Evolutionary conservation across 192 early-diverging fungal species (phyloP), one percentile per base, ranked within the genome.

Genomic region (Rhizophagus clarus): DNA sequence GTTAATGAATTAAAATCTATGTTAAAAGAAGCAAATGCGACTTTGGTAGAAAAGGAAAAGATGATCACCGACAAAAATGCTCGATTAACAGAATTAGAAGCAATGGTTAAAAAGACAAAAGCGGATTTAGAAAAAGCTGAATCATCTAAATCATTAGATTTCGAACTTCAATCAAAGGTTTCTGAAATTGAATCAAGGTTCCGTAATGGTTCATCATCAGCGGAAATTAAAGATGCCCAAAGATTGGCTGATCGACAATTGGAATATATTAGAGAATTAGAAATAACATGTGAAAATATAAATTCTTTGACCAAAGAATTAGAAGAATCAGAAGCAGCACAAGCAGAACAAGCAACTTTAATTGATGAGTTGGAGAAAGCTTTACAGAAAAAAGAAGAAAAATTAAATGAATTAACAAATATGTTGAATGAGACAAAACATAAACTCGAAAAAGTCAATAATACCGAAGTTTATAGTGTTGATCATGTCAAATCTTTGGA

Each of bases 1-100:
- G 42, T 76, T 5, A 24, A 17, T 32, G 74, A 76, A 76, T 29
- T 76, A 7, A 60, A 76, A 62, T 15, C 28, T 24, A 47, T 26
- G 37, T 47, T 72, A 47, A n/a, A 47, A 49, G 70, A 49, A 56
- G 20, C 51, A 22, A 56, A 56, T 56, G 6, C 17, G 51, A 7
- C 51, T 22, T 56, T 56, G 4, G 15, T 56, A 56, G 51, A 56
- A 7, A 56, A 56, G 20, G 51, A 56, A 22, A 56, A 56, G 20
- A 56, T 20, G 51, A 22, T 56, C 20, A 56, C 15, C 51, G 51
- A 56, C 3, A 56, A 56, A 6, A 56, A 56, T 56, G 3, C 51
- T 6, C 20, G 51, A 20, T 17, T 56, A 56, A 1, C 20, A 22
- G 51, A 56, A 56, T 56, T 56, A 56, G 51, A 72, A 72, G 22